These are phyloP conservation scores for Cucumis hystrix DNA, from an alignment of 306 rosid species.

Conservation along the genomic window DNA sequence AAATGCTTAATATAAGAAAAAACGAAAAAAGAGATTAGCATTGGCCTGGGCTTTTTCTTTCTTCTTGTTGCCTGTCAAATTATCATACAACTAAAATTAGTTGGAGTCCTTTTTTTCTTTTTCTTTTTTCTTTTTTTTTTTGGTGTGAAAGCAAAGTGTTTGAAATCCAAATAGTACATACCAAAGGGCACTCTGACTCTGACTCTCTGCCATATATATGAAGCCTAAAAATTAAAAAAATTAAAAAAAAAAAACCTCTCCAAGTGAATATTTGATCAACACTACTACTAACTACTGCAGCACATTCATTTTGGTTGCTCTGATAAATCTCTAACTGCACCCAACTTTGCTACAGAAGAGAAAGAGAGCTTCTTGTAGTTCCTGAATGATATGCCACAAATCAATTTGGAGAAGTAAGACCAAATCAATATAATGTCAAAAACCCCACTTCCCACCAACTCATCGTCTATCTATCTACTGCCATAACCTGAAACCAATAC, in stretches of 20 bases:
- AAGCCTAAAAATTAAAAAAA: not conserved
- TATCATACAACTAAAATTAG: slow-evolving; percentile 32
- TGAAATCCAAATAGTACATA: slow-evolving; percentile 22
- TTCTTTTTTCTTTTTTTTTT: not conserved
- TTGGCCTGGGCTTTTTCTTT: slow-evolving; percentile 1
- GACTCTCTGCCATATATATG: slow-evolving; percentile 23
- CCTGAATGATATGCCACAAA: slow-evolving; percentile 3
- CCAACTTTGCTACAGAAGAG: not conserved
- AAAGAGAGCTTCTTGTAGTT: not conserved
- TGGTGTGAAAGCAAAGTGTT: slow-evolving; percentile 12
- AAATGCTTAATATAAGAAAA: not conserved
- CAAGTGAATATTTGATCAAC: not conserved
- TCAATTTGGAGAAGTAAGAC: slow-evolving; percentile 4
- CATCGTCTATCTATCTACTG: slow-evolving; percentile 51
- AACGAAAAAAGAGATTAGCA: not conserved
- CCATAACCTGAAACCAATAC: slow-evolving; percentile 58
- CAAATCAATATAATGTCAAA: slow-evolving; percentile 29
- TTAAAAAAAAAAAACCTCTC: not conserved
- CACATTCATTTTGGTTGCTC: not conserved
- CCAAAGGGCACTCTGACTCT: slow-evolving; percentile 30
- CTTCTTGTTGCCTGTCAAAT: not conserved
- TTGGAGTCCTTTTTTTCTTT: slow-evolving; percentile 6
- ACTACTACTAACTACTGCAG: not conserved
- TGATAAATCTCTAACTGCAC: not conserved
- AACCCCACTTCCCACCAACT: slow-evolving; percentile 37